Evolutionary conservation across 1,139 yeast species (phyloP).

Genomic region (Zygoascus meyerae): DNA sequence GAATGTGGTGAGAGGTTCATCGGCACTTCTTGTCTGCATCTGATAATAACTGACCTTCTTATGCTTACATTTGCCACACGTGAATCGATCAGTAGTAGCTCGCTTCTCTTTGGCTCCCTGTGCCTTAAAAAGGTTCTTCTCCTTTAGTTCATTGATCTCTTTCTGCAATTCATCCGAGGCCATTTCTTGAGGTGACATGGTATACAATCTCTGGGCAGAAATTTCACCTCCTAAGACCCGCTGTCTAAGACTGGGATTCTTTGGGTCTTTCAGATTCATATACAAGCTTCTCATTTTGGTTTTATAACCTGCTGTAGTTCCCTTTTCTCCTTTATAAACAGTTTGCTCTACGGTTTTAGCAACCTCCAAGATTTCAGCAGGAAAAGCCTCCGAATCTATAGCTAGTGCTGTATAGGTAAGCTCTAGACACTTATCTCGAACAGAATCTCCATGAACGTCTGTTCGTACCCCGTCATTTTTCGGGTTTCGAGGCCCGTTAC

Average conservation of each 20-base stretch:
- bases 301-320: slow-evolving; percentile 55
- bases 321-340: slow-evolving; percentile 55
- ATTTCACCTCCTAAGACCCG: slow-evolving; percentile 64
- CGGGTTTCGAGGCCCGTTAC: slow-evolving; percentile 55
- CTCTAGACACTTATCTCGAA: slow-evolving; percentile 77
- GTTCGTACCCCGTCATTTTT: slow-evolving; percentile 75
- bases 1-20: slow-evolving; percentile 96
- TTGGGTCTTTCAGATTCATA: slow-evolving; percentile 80
- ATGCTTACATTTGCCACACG: slow-evolving; percentile 96
- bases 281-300: slow-evolving; percentile 77
- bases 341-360: slow-evolving; percentile 71
- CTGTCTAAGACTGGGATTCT: slow-evolving; percentile 76
- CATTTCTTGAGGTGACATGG: slow-evolving; percentile 86
- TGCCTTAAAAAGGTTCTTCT: slow-evolving; percentile 89
- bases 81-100: slow-evolving; percentile 92
- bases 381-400: slow-evolving; percentile 61
- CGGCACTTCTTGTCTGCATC: slow-evolving; percentile 97
- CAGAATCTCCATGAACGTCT: slow-evolving; percentile 60
- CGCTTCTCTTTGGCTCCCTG: slow-evolving; percentile 97
- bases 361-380: slow-evolving; percentile 51
- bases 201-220: slow-evolving; percentile 57
- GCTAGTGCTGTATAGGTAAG: slow-evolving; percentile 89
- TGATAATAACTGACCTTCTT: slow-evolving; percentile 95
- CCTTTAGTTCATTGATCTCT: slow-evolving; percentile 78
- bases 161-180: slow-evolving; percentile 84